Evolutionary conservation across 257 asterid genomes (phyloP).

Genomic region (Voacanga thouarsii): DNA sequence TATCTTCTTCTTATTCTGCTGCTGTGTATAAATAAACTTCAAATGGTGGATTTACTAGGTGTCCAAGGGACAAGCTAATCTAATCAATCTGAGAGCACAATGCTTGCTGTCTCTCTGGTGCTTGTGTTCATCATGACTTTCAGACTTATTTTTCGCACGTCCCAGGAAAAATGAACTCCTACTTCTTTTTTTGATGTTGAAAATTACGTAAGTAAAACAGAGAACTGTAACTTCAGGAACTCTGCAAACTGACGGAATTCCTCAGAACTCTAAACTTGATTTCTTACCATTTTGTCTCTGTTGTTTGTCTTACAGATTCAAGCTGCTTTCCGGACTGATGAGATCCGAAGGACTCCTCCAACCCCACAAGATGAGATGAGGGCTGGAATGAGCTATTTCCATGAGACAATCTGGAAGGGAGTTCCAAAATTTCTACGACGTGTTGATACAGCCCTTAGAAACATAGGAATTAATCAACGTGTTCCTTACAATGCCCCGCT

Average conservation of each 20-base stretch:
- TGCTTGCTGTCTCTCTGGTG: not conserved
- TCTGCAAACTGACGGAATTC: not conserved
- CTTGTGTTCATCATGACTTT: not conserved
- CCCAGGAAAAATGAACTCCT: not conserved
- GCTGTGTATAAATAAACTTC: not conserved
- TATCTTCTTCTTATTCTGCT: not conserved
- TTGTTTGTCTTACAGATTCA: conserved; percentile 29
- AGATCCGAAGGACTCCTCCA: conserved; percentile 50
- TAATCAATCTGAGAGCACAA: not conserved
- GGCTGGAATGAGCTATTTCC: conserved; percentile 60
- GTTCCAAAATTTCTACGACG: conserved; percentile 50
- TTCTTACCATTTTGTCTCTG: not conserved
- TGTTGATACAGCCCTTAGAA: conserved; percentile 49
- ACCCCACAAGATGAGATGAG: conserved; percentile 60
- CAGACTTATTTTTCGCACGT: not conserved
- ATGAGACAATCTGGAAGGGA: conserved; percentile 54
- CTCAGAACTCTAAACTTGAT: not conserved
- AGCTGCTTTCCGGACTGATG: conserved; percentile 59
- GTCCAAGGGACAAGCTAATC: not conserved
- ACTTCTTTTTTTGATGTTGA: not conserved
- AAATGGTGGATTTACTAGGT: not conserved
- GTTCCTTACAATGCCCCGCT: conserved; percentile 54
- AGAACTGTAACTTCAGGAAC: not conserved
- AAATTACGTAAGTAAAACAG: not conserved
- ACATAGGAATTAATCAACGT: conserved; percentile 47